Base-by-base conservation (phyloP, 768 basidiomycete species). In the Lactifluus hygrophoroides region DNA sequence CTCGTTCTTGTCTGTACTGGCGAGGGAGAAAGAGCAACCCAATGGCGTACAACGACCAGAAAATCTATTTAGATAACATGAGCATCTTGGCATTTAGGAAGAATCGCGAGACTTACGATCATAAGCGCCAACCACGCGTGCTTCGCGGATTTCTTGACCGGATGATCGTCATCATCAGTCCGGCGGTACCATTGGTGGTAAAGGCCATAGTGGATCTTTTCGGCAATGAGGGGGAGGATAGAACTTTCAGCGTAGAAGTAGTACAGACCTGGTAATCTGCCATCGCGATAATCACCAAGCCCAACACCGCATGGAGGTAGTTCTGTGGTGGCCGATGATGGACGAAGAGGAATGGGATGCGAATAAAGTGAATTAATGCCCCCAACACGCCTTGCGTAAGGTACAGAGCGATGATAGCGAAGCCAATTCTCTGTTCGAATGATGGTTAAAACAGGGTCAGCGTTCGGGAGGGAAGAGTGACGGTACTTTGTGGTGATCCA, bases 401-500 rank as follows among this genome's bases (percentile, higher is more conserved):
- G 67, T 85, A 85, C 9, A 86, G 69, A 45, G 79, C 71, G 43
- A 84, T 71, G 46, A 85, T 72, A 8, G 75, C 73, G 42, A 80
- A 66, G 14, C 83, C 83, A 38, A 76, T 72, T 67, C 74, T 75
- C 74, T 83, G 71, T 64, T 76, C 6, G 17, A 13, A 13, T 28
- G 27, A 46, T 17, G 17, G 23, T 44, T 44, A 7, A 44, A 21
- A 44, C 10, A 44, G 16, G n/a, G n/a, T n/a, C 40, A 19, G 40
- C 10, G 32, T 32, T 32, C 10, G 32, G 32, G 5, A 32, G 5
- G 10, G 32, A 5, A 10, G 5, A 34, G 38, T n/a, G 17, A 45
- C 57, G n/a, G 14, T 25, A 66, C 69, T 61, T 69, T 69, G 66
- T 76, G 84, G 5, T 74, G 69, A 63, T 81, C 78, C 49, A 60